Evolutionary conservation across 306 rosid genomes (phyloP).

Genomic region (Glycine latifolia): DNA sequence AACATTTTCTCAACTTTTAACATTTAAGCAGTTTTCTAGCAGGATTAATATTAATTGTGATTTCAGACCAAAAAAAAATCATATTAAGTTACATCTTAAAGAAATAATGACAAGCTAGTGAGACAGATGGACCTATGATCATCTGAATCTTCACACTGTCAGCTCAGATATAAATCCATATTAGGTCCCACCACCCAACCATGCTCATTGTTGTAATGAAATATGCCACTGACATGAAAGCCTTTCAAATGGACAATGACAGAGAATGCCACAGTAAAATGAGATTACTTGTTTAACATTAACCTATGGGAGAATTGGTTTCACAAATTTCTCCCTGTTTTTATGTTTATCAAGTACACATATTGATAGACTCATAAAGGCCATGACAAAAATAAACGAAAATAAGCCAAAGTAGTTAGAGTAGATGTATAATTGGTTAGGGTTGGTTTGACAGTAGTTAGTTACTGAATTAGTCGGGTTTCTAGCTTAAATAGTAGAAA

Average conservation of each 20-base stretch:
- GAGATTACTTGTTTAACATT: constrained; percentile 2
- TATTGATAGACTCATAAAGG: neutral
- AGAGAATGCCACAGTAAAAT: neutral
- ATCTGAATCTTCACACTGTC: neutral
- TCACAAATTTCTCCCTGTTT: constrained; percentile 27
- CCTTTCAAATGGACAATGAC: constrained; percentile 10
- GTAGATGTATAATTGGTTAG: neutral
- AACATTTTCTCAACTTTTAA: constrained; percentile 1
- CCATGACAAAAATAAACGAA: neutral
- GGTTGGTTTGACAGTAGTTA: neutral
- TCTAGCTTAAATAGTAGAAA: constrained; percentile 1
- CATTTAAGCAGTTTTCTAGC: constrained; percentile 1
- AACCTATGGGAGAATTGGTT: neutral
- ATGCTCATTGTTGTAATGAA: constrained; percentile 6
- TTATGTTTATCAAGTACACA: constrained; percentile 30
- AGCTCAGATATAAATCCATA: neutral
- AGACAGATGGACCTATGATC: constrained; percentile 21
- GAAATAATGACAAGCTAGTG: constrained; percentile 1
- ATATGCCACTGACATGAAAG: constrained; percentile 7
- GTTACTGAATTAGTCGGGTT: neutral
- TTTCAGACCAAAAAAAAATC: no score
- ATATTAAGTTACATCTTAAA: neutral
- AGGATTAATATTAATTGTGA: no score
- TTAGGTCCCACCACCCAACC: constrained; percentile 13
- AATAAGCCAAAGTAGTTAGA: neutral